Evolutionary conservation across 331 rosid genomes (phyloP).

Genomic region (Phaseolus coccineus): DNA sequence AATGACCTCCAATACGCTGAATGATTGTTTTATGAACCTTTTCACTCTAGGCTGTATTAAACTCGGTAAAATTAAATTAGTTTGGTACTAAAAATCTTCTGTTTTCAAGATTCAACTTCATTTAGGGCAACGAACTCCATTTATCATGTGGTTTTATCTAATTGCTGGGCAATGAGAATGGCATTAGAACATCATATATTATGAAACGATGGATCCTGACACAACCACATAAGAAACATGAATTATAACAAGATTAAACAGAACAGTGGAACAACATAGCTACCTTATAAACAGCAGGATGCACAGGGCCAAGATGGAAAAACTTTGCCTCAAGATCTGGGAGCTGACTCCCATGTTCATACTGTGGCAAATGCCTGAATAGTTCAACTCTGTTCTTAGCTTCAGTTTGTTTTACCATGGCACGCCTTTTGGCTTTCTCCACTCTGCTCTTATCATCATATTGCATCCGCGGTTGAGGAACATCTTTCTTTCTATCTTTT

Average conservation of each 20-base stretch:
- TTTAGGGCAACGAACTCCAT: conserved; percentile 23
- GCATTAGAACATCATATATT: conserved; percentile 21
- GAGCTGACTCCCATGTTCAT: conserved; percentile 97
- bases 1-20: conserved; percentile 22
- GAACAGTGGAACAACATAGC: conserved; percentile 13
- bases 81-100: conserved; percentile 4
- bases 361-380: conserved; percentile 97
- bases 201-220: conserved; percentile 11
- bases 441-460: conserved; percentile 90
- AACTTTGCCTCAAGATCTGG: conserved; percentile 89
- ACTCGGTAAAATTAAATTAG: not conserved
- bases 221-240: conserved; percentile 22
- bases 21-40: conserved; percentile 4
- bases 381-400: conserved; percentile 94
- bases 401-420: conserved; percentile 90
- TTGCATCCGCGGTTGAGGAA: conserved; percentile 95
- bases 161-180: conserved; percentile 6
- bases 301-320: conserved; percentile 82
- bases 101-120: conserved; percentile 7
- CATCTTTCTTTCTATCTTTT: conserved; percentile 97
- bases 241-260: conserved; percentile 3
- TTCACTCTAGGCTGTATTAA: not conserved
- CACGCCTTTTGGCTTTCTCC: conserved; percentile 89
- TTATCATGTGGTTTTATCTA: conserved; percentile 22
- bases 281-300: conserved; percentile 96